A percentile compares a stretch with the other conserved stretches of the same genome.
phyloP scores from a whole-genome alignment of 257 asterid genomes.

The Penstemon davidsonii region DNA sequence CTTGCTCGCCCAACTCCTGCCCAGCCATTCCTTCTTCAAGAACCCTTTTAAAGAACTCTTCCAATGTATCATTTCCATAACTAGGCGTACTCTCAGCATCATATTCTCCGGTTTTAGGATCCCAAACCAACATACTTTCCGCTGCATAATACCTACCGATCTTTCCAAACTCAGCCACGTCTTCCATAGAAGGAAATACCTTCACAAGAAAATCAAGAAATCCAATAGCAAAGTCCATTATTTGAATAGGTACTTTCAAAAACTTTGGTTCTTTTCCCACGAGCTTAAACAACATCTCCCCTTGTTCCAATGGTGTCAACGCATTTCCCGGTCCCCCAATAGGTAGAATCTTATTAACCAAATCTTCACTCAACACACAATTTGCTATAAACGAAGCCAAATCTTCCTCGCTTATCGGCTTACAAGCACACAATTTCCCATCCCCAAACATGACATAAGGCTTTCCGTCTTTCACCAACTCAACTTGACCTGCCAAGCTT shows the following conservation, averaged over 20 bases:
- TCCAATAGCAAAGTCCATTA: conserved; percentile 89
- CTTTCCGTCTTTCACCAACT: conserved; percentile 87
- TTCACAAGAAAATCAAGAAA: conserved; percentile 81
- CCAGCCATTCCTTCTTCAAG: conserved; percentile 86
- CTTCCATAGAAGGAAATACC: conserved; percentile 77
- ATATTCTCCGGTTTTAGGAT: conserved; percentile 68
- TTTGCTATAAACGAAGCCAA: conserved; percentile 77
- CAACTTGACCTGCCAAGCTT: conserved; percentile 96
- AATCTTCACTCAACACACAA: conserved; percentile 63
- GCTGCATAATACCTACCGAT: conserved; percentile 98
- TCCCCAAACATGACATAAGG: conserved; percentile 99
- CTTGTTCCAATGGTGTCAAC: conserved; percentile 92
- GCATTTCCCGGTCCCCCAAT: conserved; percentile 93
- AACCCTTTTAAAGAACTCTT: conserved; percentile 78
- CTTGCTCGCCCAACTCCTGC: conserved; percentile 92
- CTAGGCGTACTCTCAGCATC: conserved; percentile 85
- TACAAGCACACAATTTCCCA: conserved; percentile 88
- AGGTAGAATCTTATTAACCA: conserved; percentile 63
- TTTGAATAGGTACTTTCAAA: conserved; percentile 76
- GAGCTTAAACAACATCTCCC: conserved; percentile 80
- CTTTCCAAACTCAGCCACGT: conserved; percentile 93
- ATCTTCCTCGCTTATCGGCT: conserved; percentile 90
- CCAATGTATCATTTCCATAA: conserved; percentile 84
- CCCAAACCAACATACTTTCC: conserved; percentile 85
- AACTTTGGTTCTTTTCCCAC: conserved; percentile 75